Base-by-base conservation (phyloP, 192 early-diverging fungal species). In the Rhizophagus prolifer region DNA sequence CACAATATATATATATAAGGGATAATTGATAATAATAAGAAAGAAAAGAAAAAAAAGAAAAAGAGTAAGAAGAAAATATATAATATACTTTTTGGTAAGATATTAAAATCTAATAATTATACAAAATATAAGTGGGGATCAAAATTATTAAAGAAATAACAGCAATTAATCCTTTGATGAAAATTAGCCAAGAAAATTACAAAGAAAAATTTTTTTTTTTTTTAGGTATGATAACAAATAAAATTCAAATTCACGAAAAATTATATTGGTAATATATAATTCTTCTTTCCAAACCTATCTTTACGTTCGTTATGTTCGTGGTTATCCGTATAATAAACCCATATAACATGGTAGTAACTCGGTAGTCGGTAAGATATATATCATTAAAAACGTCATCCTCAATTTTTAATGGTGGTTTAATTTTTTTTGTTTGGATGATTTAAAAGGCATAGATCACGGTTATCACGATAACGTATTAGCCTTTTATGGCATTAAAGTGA, bases 51-150 rank as follows among this genome's bases (percentile, higher is more conserved):
- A 54, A 54, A 19, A 6, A 54, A 6, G 5, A 16, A 54, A 54
- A 6, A 54, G 50, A 19, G 4, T 16, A 54, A 16, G 41, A 8
- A 41, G 38, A 41, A 41, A 41, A 41, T 41, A 41, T 41, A 54
- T 54, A 54, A 54, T 54, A 14, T 50, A 54, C 50, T 54, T 54
- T 54, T 54, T 54, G 6, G 47, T 54, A 54, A 16, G 19, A 54
- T 50, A 50, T 54, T 54, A 54, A 54, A 54, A 54, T 54, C 50
- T 54, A 54, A 54, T 54, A 54, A 54, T 54, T 54, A 54, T 54
- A 54, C 50, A 54, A 54, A 7, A 44, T 12, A 12, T 12, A 44
- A 50, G 13, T 50, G 14, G 1, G 50, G 50, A 54, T 6, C 14
- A 54, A 54, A 21, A 54, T 21, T 54, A 54, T 21, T 54, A 54